Percentiles rank a stretch among this genome's conserved stretches.
Evolutionary conservation across 106 monocot genomes (phyloP).

Genomic region (Acanthochlamys bracteata): DNA sequence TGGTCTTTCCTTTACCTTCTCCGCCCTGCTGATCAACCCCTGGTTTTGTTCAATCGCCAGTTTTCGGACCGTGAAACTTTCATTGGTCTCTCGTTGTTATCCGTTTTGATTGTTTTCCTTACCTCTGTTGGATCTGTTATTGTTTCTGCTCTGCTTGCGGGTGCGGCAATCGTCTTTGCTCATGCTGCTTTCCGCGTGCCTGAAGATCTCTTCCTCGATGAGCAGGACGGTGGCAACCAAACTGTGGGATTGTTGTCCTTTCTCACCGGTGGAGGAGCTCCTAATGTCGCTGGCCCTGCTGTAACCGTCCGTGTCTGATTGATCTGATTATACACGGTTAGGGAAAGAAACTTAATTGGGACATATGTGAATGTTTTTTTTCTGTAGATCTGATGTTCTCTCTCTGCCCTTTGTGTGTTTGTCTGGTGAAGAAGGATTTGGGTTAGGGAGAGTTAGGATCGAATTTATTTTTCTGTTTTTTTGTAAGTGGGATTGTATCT

Average conservation of each 20-base stretch:
- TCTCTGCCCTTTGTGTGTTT: no score
- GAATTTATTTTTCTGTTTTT: no score
- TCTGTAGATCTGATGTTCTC: no score
- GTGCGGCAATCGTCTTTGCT: not conserved
- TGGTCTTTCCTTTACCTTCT: not conserved
- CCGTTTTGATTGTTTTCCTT: not conserved
- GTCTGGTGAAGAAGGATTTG: no score
- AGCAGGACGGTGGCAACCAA: not conserved
- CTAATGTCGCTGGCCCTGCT: not conserved
- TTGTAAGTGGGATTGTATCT: no score
- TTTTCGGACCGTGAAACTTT: slow-evolving; percentile 1
- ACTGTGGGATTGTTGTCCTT: slow-evolving; percentile 7
- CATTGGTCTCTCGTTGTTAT: not conserved
- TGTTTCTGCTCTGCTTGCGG: not conserved
- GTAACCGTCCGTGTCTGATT: slow-evolving; percentile 3
- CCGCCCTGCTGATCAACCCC: not conserved
- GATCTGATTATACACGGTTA: not conserved
- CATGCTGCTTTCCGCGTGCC: slow-evolving; percentile 5
- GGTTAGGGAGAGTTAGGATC: no score
- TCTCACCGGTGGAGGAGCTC: not conserved
- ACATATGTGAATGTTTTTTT: no score
- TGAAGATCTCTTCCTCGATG: slow-evolving; percentile 9
- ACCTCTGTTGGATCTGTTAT: not conserved
- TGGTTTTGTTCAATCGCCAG: not conserved
- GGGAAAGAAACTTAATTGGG: no score